Evolutionary conservation across 805 yeast species (phyloP), one percentile per base, ranked within the genome.

Genomic region (Metschnikowia continentalis): DNA sequence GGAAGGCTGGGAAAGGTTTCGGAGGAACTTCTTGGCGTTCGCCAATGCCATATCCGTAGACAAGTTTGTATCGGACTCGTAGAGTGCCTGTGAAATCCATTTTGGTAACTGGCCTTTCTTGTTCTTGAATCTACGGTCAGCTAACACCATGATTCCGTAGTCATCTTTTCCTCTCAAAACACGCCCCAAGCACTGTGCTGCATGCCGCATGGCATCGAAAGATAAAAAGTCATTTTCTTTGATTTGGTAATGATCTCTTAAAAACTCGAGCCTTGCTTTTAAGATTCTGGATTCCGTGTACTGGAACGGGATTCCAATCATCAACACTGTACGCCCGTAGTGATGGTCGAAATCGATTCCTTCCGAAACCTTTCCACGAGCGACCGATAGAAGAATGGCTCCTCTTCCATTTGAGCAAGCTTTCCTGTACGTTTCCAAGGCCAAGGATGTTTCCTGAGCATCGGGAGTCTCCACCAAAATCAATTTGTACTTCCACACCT

Each of bases 281-380:
- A 94, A 75, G 56, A 94, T 94, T 63, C 98, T 83, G 3, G 97
- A 91, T 65, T 94, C 99, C 0, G 99, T 94, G 68, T 94, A 94
- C 76, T 94, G 99, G 78, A 94, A 94, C 0, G 99, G 99, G 57
- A 94, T 96, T 57, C 99, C 99, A 69, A 94, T 92, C 97, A 94
- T 92, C 54, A 94, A 75, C 54, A 94, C 99, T 0, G 98, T 90
- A 63, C 99, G 81, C 13, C 99, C 99, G 67, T 88, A 94, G 57
- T 94, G 99, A 66, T 94, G 97, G 65, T 94, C 98, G 72, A 94
- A 94, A 90, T 94, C 99, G 59, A 94, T 94, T 54, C 99, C 99
- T 69, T 94, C 99, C 0, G 96, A 88, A 1, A 94, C 99, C 65
- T 94, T 94, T 7, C 99, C 99, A 78, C 99, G 90, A 13, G 99